Evolutionary conservation across 345 rosid genomes (phyloP), one percentile per base, ranked within the genome.

Genomic region (Bretschneidera sinensis): DNA sequence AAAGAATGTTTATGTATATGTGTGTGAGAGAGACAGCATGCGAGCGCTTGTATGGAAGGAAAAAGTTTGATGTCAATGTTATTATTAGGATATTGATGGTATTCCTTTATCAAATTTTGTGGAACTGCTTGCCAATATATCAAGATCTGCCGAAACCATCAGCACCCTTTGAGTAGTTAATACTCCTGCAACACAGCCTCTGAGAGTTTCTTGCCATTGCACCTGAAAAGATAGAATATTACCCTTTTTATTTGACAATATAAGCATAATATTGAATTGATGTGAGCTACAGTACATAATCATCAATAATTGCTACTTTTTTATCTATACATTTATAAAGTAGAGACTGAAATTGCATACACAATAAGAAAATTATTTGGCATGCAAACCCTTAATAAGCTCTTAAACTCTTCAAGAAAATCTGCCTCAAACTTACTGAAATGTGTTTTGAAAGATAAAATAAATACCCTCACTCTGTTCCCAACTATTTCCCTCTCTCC

Each of bases 111-210:
- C 99, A 76, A 79, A 82, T 76, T 88, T 90, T 19, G 81, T 66
- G 50, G 86, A 83, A 75, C 81, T 87, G 88, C 92, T 76, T 49
- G 92, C 97, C 70, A 94, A 71, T 76, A 94, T 73, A 58, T 84
- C 90, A 67, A 94, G 87, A 77, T 88, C 96, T 18, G 86, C 92
- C 21, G 97, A 88, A 76, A 85, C 84, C 74, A 94, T 85, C 67
- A 94, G 78, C 75, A 94, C 96, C 71, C 99, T 83, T n/a, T 83
- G 85, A 54, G 95, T 94, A 60, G 99, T 94, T 75, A 86, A 68
- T 68, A 94, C 73, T 67, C 99, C 99, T 34, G 99, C 95, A 53
- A 94, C 99, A 77, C 73, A 85, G 68, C 97, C 99, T 62, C 92
- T 76, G 8, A 72, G 83, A 66, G 97, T 94, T 69, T 80, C 91